A percentile compares a stretch with the other conserved stretches of the same genome.
Conservation (phyloP, 306 rosid species). For the Chamaecrista fasciculata region DNA sequence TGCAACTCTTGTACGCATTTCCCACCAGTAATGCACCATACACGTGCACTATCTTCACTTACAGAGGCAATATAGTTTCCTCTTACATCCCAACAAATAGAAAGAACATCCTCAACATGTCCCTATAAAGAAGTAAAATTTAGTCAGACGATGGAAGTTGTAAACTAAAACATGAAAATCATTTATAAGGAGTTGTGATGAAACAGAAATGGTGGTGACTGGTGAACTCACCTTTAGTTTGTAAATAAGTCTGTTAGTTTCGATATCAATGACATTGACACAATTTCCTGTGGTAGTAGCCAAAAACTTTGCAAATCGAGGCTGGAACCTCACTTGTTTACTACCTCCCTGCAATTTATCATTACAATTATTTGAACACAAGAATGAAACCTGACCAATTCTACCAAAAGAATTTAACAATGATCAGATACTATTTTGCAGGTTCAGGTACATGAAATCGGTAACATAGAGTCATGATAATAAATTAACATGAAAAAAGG, state of each 20-base stretch:
- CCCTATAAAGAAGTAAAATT: conserved; percentile 35
- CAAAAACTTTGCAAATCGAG: conserved; percentile 39
- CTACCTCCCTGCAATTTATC: conserved; percentile 55
- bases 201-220: not conserved
- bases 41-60: conserved; percentile 54
- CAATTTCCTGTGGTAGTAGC: conserved; percentile 50
- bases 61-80: conserved; percentile 61
- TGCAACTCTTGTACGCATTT: conserved; percentile 46
- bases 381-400: conserved; percentile 7
- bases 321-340: conserved; percentile 63
- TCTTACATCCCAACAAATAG: conserved; percentile 58
- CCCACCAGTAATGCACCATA: conserved; percentile 49
- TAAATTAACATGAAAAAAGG: not conserved
- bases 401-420: conserved; percentile 10
- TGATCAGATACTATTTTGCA: conserved; percentile 11
- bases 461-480: conserved; percentile 6
- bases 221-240: conserved; percentile 40
- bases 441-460: not conserved
- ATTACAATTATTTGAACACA: conserved; percentile 11
- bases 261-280: conserved; percentile 48
- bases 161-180: conserved; percentile 14
- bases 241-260: conserved; percentile 24
- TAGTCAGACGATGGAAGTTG: conserved; percentile 13
- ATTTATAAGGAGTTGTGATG: not conserved
- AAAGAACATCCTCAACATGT: conserved; percentile 51